These are phyloP conservation scores for Periconia digitata DNA, from an alignment of 2,329 filamentous ascomycete genomes.

Conservation along the genomic window DNA sequence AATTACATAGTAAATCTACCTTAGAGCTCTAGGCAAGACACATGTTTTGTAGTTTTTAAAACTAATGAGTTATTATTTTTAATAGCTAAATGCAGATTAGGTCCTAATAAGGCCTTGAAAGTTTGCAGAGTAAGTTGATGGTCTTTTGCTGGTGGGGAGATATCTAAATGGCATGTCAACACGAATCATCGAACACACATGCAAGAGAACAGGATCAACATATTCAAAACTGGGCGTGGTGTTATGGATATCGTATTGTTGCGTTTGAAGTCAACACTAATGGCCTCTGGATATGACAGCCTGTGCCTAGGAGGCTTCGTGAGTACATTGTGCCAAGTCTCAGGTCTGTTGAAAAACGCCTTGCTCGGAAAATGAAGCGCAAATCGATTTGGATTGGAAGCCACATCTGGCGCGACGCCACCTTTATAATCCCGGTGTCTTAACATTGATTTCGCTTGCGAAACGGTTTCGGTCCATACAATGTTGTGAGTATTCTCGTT, in stretches of 20 bases:
- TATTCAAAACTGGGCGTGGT: background rate
- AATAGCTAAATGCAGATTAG: no score
- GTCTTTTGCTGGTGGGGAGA: background rate
- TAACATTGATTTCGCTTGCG: background rate
- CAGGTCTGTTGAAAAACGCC: background rate
- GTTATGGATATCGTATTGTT: background rate
- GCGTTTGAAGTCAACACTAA: background rate
- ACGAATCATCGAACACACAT: no score
- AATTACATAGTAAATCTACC: no score
- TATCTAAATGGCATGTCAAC: background rate
- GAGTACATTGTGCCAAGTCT: background rate
- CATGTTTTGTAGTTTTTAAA: no score
- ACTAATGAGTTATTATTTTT: no score
- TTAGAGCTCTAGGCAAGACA: no score
- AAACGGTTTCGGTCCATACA: background rate
- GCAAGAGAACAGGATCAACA: no score
- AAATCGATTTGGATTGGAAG: background rate
- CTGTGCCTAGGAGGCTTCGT: background rate
- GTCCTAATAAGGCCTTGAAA: background rate
- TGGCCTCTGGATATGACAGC: background rate
- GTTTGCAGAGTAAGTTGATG: background rate
- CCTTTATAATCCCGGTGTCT: background rate
- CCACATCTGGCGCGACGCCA: background rate
- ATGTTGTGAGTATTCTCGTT: background rate
- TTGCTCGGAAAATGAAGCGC: background rate